Evolutionary conservation across 345 rosid genomes (phyloP), one percentile per base, ranked within the genome.

Genomic region (Sonneratia alba): DNA sequence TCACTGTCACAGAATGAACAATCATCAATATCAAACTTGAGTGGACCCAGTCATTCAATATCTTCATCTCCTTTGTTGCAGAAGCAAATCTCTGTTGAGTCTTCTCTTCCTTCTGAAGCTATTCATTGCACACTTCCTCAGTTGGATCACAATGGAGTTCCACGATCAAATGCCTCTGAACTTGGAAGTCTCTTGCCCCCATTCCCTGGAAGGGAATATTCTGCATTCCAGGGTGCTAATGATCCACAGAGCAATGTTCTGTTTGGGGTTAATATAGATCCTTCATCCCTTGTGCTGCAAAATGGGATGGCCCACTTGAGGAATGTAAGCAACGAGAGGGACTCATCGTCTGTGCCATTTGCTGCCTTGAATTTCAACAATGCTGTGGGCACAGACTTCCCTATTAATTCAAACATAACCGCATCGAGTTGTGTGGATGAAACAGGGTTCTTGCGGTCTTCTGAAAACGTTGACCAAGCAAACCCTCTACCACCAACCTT

Each of bases 361-460:
- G 76, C 76, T 68, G 66, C 80, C 42, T 77, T 83, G 7, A 81
- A 76, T 72, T 81, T 79, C 59, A 68, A 76, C 7, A 77, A 55
- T 71, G 75, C 77, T 36, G 63, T 79, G 36, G 83, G 81, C 70
- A 65, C 75, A 63, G 87, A 81, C 48, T 77, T 77, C 74, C 78
- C 85, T n/a, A 78, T 77, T 38, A 79, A 75, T 72, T 79, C 85
- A 6, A 85, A 80, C 45, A 80, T 84, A 78, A 77, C 83, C 21
- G 67, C 87, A 56, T 84, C 85, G 66, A 84, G 87, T 75, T 84
- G 85, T 59, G 81, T 84, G 3, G 85, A 84, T 70, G 87, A 84
- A 72, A 80, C 85, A 21, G 87, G 85, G 72, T 84, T 80, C 79
- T 70, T 84, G 81, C 85, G 77, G 78, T 82, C 85, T 65, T 78